Conservation (phyloP, 345 rosid genomes). For the Rhizophora apiculata region DNA sequence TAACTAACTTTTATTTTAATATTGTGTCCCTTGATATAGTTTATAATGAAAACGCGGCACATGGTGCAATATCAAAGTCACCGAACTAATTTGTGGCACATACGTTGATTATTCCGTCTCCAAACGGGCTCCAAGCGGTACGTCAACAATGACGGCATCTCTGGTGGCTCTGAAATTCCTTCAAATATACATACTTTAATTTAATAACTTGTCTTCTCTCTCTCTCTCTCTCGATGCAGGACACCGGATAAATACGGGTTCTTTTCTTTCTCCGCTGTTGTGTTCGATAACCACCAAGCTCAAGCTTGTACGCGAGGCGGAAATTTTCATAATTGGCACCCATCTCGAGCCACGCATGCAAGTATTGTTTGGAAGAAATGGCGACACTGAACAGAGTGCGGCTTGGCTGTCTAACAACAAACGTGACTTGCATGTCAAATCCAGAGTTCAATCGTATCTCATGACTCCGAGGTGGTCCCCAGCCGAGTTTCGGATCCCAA, state of each 20-base stretch:
- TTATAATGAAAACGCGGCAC: too few species aligned
- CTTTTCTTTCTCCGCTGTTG: not conserved
- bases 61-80: too few species aligned
- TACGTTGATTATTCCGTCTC: too few species aligned
- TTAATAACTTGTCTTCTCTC: too few species aligned
- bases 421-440: slow-evolving; percentile 35
- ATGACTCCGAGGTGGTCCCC: slow-evolving; percentile 32
- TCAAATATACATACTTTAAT: too few species aligned
- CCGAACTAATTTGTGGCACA: too few species aligned
- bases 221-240: too few species aligned
- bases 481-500: slow-evolving; percentile 43
- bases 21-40: too few species aligned
- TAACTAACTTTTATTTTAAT: too few species aligned
- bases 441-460: slow-evolving; percentile 39
- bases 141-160: too few species aligned
- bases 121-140: too few species aligned
- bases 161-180: too few species aligned
- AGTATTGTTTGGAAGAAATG: slow-evolving; percentile 3
- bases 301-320: not conserved
- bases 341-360: slow-evolving; percentile 57
- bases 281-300: not conserved
- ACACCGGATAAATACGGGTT: not conserved
- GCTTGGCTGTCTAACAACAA: slow-evolving; percentile 36
- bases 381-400: slow-evolving; percentile 6
- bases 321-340: slow-evolving; percentile 14